These are phyloP conservation scores for Coniophora puteana DNA, from an alignment of 1,284 basidiomycete genomes.

Conservation along the genomic window DNA sequence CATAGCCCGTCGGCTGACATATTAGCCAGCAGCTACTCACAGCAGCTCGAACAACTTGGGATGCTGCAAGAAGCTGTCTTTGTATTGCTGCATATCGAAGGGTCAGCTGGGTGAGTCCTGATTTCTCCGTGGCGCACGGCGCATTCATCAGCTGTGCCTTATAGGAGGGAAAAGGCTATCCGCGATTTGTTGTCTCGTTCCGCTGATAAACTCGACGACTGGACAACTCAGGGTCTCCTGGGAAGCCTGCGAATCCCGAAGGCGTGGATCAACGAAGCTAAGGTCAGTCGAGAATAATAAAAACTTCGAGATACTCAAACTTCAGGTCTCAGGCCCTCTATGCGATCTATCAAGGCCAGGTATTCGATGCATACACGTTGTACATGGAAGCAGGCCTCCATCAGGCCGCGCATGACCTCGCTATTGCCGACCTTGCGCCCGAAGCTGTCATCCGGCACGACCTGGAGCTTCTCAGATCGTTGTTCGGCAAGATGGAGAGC, in stretches of 20 bases:
- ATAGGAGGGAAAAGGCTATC: conserved; percentile 77
- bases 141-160: conserved; percentile 8
- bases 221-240: conserved; percentile 69
- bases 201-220: conserved; percentile 64
- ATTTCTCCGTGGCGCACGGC: conserved; percentile 1
- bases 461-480: conserved; percentile 62
- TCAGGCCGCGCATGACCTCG: conserved; percentile 78
- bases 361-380: conserved; percentile 77
- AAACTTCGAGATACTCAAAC: conserved; percentile 10
- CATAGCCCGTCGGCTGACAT: conserved; percentile 83
- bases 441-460: conserved; percentile 87
- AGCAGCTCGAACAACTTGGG: conserved; percentile 80
- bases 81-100: conserved; percentile 87
- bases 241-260: conserved; percentile 79
- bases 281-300: conserved; percentile 42
- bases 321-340: conserved; percentile 53
- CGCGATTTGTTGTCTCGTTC: conserved; percentile 79
- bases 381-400: conserved; percentile 71
- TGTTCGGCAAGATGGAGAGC: conserved; percentile 70
- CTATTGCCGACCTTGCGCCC: conserved; percentile 81
- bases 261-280: conserved; percentile 86
- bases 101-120: conserved; percentile 62
- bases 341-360: conserved; percentile 57
- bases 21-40: conserved; percentile 81
- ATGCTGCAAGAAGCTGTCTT: conserved; percentile 87